Conservation (phyloP, 1,284 basidiomycete genomes). For the Rhodofomes roseus region DNA sequence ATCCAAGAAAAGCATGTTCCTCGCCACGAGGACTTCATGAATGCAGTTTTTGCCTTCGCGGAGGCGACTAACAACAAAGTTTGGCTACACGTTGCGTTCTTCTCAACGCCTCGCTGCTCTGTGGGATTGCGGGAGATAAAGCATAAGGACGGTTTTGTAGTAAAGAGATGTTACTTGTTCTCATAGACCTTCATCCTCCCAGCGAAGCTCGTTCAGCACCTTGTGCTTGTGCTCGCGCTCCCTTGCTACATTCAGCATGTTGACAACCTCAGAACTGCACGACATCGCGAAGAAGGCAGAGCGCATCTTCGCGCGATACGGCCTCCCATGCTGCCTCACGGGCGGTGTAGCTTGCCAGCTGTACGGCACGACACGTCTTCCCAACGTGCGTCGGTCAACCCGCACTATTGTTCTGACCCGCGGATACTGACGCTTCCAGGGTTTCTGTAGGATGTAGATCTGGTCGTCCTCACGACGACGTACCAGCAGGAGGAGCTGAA, state of each 20-base stretch:
- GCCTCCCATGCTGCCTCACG: conserved; percentile 17
- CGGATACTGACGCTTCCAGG: conserved; percentile 13
- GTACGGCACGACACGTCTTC: conserved; percentile 16
- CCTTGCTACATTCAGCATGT: neutral
- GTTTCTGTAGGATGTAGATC: conserved; percentile 43
- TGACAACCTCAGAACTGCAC: conserved; percentile 5
- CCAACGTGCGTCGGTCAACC: conserved; percentile 14
- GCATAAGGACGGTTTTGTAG: neutral
- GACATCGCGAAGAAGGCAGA: conserved; percentile 8
- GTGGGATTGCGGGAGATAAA: neutral
- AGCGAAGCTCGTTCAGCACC: neutral
- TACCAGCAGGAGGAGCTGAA: conserved; percentile 40
- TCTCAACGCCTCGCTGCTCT: neutral
- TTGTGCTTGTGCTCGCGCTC: neutral
- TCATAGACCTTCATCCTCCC: neutral
- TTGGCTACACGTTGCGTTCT: neutral
- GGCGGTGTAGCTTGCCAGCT: conserved; percentile 20
- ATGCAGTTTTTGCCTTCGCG: neutral
- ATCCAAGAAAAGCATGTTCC: neutral
- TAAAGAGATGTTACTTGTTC: too few relatives aligned
- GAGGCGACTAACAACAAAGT: neutral
- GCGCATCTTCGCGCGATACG: conserved; percentile 9
- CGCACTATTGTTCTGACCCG: neutral
- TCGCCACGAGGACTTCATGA: neutral
- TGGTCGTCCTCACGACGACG: conserved; percentile 38